phyloP scores from a whole-genome alignment of 345 rosid species.

The Gossypium mustelinum region DNA sequence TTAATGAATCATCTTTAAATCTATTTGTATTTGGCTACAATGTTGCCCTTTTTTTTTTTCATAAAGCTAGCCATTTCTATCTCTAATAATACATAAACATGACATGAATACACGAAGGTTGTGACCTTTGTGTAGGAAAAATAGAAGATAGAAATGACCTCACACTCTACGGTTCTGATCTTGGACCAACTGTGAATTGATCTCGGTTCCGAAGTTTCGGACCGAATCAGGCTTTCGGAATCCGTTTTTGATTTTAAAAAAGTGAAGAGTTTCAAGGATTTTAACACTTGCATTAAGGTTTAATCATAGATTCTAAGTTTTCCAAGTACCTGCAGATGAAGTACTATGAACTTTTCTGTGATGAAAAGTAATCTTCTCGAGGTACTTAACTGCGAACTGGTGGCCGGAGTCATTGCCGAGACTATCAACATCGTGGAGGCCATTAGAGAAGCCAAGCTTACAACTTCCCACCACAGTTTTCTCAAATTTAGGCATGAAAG shows the following conservation, averaged over 20 bases:
- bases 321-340: conserved; percentile 27
- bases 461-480: conserved; percentile 18
- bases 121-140: neutral
- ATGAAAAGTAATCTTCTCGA: conserved; percentile 27
- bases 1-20: neutral
- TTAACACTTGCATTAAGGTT: conserved; percentile 31
- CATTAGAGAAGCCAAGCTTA: conserved; percentile 35
- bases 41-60: no score
- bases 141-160: neutral
- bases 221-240: conserved; percentile 28
- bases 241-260: conserved; percentile 24
- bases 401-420: conserved; percentile 24
- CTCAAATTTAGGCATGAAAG: conserved; percentile 33
- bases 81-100: neutral
- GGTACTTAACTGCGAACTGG: conserved; percentile 28
- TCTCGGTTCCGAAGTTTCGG: conserved; percentile 21
- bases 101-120: neutral
- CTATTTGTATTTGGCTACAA: neutral
- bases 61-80: neutral
- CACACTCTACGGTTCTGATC: neutral
- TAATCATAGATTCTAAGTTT: conserved; percentile 31
- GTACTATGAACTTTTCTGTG: conserved; percentile 40
- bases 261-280: conserved; percentile 36
- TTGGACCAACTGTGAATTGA: conserved; percentile 10
- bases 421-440: conserved; percentile 18